Conservation (phyloP, 805 yeast genomes). For the Starmerella sp. region DNA sequence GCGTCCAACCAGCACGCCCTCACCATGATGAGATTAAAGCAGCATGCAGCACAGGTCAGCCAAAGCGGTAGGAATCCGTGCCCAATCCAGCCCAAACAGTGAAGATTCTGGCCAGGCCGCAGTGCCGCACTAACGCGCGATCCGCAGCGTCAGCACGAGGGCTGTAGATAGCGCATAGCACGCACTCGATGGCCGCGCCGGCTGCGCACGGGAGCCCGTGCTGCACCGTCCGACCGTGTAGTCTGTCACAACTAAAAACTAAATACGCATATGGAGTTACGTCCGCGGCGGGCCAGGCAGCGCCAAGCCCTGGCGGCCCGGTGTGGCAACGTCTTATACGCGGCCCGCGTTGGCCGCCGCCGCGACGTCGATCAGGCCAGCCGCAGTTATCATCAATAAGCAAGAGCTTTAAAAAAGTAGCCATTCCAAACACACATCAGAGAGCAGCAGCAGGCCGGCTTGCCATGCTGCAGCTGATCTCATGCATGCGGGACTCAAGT, state of each 20-base stretch:
- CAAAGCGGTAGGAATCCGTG: not conserved
- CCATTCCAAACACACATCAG: not conserved
- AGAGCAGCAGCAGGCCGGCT: not conserved
- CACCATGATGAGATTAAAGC: not conserved
- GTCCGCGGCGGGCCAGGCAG: too few relatives aligned
- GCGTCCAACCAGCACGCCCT: not conserved
- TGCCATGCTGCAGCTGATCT: not conserved
- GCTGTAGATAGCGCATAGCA: too few relatives aligned
- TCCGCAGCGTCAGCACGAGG: not conserved
- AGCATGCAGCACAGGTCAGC: not conserved
- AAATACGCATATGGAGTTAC: too few relatives aligned
- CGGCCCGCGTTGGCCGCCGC: too few relatives aligned
- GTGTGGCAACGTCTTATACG: too few relatives aligned
- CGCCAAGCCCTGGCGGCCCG: too few relatives aligned
- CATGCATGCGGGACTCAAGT: conserved; percentile 3
- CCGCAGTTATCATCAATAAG: not conserved
- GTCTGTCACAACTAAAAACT: too few relatives aligned
- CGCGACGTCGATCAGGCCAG: too few relatives aligned
- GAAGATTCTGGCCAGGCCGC: not conserved
- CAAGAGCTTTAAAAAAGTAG: not conserved
- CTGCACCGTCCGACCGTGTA: too few relatives aligned
- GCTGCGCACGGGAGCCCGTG: too few relatives aligned
- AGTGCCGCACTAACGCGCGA: not conserved
- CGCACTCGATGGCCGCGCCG: too few relatives aligned
- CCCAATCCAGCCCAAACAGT: not conserved